A percentile compares a stretch with the other conserved stretches of the same genome.
Conservation (phyloP, 192 early-diverging fungal species). For the Linnemannia zychae region DNA sequence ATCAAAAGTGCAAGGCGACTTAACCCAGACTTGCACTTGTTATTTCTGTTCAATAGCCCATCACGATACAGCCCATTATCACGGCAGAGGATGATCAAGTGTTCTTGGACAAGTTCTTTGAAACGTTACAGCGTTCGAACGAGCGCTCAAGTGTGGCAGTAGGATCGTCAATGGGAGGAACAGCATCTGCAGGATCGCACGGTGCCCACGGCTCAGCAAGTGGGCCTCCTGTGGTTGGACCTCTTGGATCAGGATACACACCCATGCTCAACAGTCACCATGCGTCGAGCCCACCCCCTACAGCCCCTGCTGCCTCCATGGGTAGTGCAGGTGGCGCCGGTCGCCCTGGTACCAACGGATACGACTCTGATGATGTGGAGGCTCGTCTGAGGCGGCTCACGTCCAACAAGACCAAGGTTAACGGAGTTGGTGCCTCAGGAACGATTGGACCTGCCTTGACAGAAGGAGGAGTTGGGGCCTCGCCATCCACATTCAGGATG, state of each 20-base stretch:
- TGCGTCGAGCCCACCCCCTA: constrained; percentile 48
- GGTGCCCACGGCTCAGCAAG: constrained; percentile 31
- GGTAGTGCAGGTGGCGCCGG: constrained; percentile 7
- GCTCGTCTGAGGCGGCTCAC: constrained; percentile 25
- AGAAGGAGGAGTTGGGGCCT: constrained; percentile 5
- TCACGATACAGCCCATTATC: constrained; percentile 72
- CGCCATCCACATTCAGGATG: constrained; percentile 22
- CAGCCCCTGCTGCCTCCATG: constrained; percentile 4
- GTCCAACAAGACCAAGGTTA: constrained; percentile 31
- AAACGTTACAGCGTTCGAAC: constrained; percentile 73
- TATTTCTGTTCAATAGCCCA: constrained; percentile 59
- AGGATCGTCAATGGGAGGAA: constrained; percentile 42
- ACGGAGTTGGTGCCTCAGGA: constrained; percentile 22
- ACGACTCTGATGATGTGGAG: constrained; percentile 37
- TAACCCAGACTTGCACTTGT: not conserved
- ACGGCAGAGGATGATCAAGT: constrained; percentile 89
- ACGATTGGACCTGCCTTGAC: constrained; percentile 41
- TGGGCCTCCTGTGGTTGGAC: constrained; percentile 66
- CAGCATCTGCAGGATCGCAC: constrained; percentile 21
- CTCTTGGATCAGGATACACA: constrained; percentile 58
- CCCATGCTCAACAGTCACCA: constrained; percentile 53
- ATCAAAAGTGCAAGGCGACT: not conserved
- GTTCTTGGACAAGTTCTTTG: constrained; percentile 86
- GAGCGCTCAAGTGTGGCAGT: constrained; percentile 59
- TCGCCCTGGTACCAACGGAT: constrained; percentile 21